These are phyloP conservation scores for Canna indica DNA, from an alignment of 176 grass and related monocot genomes.

Conservation along the genomic window DNA sequence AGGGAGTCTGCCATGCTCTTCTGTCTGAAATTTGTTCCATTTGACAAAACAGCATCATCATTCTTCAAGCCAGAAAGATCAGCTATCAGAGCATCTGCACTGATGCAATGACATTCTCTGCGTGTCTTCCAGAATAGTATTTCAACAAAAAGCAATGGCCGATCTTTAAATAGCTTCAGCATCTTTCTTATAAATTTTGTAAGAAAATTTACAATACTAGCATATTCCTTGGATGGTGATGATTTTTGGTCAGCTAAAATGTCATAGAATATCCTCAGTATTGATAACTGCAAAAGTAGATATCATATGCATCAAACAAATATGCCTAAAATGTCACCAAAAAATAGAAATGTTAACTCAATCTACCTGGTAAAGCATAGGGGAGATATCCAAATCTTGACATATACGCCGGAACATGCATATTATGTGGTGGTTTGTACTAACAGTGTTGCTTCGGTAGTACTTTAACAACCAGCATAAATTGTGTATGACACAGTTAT, in stretches of 20 bases:
- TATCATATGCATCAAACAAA: conserved; percentile 18
- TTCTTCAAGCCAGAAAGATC: conserved; percentile 38
- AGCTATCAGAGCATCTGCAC: conserved; percentile 51
- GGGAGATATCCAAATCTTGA: conserved; percentile 75
- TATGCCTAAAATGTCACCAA: conserved; percentile 10
- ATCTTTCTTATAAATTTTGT: conserved; percentile 85
- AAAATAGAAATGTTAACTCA: not conserved
- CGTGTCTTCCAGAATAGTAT: conserved; percentile 90
- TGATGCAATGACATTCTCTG: conserved; percentile 84
- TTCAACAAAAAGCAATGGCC: conserved; percentile 83
- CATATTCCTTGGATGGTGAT: conserved; percentile 53
- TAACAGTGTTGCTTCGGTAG: conserved; percentile 75
- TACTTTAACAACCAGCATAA: conserved; percentile 87
- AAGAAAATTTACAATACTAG: conserved; percentile 80
- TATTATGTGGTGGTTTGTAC: conserved; percentile 91
- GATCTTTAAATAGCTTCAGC: conserved; percentile 70
- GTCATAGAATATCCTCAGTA: conserved; percentile 73
- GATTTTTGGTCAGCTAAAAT: conserved; percentile 74
- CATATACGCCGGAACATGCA: conserved; percentile 88
- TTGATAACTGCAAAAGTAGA: conserved; percentile 59
- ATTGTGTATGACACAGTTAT: conserved; percentile 83
- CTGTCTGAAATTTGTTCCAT: conserved; percentile 27
- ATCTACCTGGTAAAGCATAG: conserved; percentile 93
- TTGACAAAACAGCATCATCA: conserved; percentile 31
- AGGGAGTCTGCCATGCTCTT: conserved; percentile 92